Percentiles rank a stretch among this genome's conserved stretches.
Conservation (phyloP, 176 grass and related monocot species). For the Eragrostis curvula region DNA sequence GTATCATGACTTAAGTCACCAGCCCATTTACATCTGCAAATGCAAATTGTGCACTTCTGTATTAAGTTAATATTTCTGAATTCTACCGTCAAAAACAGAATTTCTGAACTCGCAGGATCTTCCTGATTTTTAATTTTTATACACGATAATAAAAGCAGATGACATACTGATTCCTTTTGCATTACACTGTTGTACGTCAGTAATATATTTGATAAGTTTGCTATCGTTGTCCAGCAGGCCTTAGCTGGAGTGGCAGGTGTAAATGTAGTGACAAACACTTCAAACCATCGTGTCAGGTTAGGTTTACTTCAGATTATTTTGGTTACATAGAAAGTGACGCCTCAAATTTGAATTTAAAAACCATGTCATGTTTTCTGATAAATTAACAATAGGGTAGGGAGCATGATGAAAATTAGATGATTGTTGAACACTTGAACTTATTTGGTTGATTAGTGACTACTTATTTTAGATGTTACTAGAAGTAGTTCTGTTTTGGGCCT, state of each 20-base stretch:
- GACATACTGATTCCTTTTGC: not conserved
- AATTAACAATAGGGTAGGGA: not conserved
- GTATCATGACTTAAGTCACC: too few relatives aligned
- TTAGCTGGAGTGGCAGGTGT: not conserved
- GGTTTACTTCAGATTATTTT: not conserved
- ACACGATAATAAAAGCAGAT: not conserved
- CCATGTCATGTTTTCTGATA: not conserved
- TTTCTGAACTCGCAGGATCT: not conserved
- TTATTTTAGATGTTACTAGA: too few relatives aligned
- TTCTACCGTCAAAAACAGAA: too few relatives aligned
- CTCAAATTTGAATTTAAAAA: not conserved
- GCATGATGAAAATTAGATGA: not conserved
- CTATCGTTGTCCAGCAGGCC: constrained; percentile 1
- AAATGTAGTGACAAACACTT: not conserved
- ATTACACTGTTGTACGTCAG: not conserved
- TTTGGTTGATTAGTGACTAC: not conserved
- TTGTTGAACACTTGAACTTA: not conserved
- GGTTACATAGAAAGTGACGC: not conserved
- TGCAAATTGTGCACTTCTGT: not conserved
- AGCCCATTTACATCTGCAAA: too few relatives aligned
- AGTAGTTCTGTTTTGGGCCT: not conserved
- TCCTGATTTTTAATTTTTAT: not conserved
- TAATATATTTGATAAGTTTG: not conserved
- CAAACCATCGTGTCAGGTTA: constrained; percentile 6
- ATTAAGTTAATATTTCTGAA: constrained; percentile 20